Percentiles rank a stretch among this genome's conserved stretches.
Evolutionary conservation across 345 rosid species (phyloP).

Genomic region (Dimocarpus longan): DNA sequence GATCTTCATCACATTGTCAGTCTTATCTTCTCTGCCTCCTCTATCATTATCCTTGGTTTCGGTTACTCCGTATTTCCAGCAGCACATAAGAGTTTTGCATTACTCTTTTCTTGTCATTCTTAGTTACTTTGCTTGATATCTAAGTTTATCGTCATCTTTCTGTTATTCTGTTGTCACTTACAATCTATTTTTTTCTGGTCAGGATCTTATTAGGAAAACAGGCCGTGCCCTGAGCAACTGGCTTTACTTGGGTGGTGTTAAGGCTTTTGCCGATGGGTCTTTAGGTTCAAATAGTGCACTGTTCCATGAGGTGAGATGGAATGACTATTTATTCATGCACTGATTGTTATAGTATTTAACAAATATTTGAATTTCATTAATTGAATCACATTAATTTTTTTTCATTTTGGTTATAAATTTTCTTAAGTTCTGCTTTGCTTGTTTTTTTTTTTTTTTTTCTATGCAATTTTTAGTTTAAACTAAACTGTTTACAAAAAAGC

Average conservation of each 20-base stretch:
- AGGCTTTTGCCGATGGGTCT: conserved; percentile 95
- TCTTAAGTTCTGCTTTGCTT: neutral
- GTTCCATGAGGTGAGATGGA: conserved; percentile 66
- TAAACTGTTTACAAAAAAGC: conserved; percentile 2
- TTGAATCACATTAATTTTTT: neutral
- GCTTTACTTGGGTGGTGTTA: conserved; percentile 89
- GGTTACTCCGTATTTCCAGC: neutral
- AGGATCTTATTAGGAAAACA: conserved; percentile 55
- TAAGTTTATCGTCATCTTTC: neutral
- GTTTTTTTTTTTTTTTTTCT: neutral
- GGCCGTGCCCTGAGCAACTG: conserved; percentile 63
- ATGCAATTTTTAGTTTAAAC: conserved; percentile 6
- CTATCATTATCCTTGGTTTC: neutral
- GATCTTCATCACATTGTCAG: too few species aligned
- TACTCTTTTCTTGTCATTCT: neutral
- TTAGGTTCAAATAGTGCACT: conserved; percentile 88
- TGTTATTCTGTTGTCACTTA: neutral
- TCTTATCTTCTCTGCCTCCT: neutral
- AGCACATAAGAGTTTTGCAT: neutral
- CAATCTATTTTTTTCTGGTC: conserved; percentile 13
- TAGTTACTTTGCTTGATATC: neutral
- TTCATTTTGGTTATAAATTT: neutral
- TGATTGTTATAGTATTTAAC: neutral
- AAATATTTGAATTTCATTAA: conserved; percentile 5
- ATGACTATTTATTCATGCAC: neutral